Base-by-base conservation (phyloP, 208 protist species). In the Trypanosomatidae sp. region DNA sequence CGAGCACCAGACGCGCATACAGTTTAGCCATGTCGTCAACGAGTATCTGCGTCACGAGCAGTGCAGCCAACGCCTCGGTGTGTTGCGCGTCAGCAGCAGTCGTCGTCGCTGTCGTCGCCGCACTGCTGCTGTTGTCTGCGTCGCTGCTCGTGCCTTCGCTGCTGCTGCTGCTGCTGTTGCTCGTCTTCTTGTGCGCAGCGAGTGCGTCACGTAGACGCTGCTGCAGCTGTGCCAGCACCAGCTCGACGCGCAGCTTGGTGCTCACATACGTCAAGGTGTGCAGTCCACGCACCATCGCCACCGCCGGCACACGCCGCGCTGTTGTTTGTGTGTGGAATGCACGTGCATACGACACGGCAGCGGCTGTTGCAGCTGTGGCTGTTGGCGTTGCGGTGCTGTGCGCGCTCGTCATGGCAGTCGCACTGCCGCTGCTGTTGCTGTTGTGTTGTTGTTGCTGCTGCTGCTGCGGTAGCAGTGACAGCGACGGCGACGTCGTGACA, bases 231-330 rank as follows among this genome's bases (percentile, higher is more conserved):
- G 65, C 51, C 3, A 54, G 4, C 43, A 71, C 55, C 39, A 77
- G 48, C 56, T 88, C 79, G 11, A 81, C 40, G 15, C 68, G 66
- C 30, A 88, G 63, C 53, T 81, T 77, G 19, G 68, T 61, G 38
- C 71, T 79, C 13, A 77, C 68, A 47, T 71, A 86, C 23, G 64
- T 53, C 0, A 78, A 49, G 10, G 48, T 45, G 52, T 75, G 63
- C 30, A 83, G 60, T 0, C 61, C 63, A 49, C 80, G 66, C 19
- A 68, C 55, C 3, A 76, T 60, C 8, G 53, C 59, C 23, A 60
- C 60, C 2, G 73, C 44, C 15, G 72, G 73, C 23, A 81, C 56
- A 10, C 42, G 48, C 19, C 79, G 60, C 7, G 71, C 43, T 3
- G 66, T 66, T 7, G 60, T 44, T 16, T 61, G 65, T 22, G 42